Evolutionary conservation across 352 stramenopile species (phyloP).

Genomic region (Pythium insidiosum): DNA sequence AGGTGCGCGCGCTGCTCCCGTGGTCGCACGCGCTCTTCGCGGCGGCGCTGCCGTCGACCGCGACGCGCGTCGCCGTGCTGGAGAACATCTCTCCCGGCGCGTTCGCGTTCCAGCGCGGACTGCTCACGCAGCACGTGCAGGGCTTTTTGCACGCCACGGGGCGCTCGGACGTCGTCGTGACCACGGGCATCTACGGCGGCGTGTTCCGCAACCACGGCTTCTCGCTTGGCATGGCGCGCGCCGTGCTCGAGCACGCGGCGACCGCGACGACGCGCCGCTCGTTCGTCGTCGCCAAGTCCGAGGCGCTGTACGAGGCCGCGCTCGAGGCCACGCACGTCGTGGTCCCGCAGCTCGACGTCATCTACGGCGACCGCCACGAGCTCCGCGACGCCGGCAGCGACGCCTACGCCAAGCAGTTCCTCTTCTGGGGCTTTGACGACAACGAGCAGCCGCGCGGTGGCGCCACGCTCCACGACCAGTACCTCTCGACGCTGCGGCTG

Average conservation of each 20-base stretch:
- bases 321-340: conserved; percentile 22
- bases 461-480: conserved; percentile 20
- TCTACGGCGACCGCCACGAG: conserved; percentile 39
- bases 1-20: conserved; percentile 62
- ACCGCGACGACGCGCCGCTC: conserved; percentile 31
- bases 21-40: conserved; percentile 75
- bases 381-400: conserved; percentile 26
- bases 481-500: conserved; percentile 33
- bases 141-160: conserved; percentile 56
- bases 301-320: conserved; percentile 47
- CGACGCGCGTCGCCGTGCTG: conserved; percentile 58
- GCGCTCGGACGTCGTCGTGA: conserved; percentile 24
- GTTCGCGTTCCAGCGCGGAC: conserved; percentile 52
- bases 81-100: conserved; percentile 60
- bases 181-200: conserved; percentile 63
- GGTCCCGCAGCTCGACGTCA: conserved; percentile 51
- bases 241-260: conserved; percentile 49
- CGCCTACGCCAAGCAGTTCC: conserved; percentile 79
- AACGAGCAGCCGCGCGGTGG: conserved; percentile 30
- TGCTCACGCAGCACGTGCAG: conserved; percentile 65
- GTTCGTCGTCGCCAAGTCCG: conserved; percentile 80
- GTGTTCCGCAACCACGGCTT: conserved; percentile 60
- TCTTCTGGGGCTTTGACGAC: conserved; percentile 85
- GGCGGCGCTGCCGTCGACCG: conserved; percentile 35
- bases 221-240: conserved; percentile 55